phyloP scores from a whole-genome alignment of 73 alveolate species.

The Paramecium caudatum region DNA sequence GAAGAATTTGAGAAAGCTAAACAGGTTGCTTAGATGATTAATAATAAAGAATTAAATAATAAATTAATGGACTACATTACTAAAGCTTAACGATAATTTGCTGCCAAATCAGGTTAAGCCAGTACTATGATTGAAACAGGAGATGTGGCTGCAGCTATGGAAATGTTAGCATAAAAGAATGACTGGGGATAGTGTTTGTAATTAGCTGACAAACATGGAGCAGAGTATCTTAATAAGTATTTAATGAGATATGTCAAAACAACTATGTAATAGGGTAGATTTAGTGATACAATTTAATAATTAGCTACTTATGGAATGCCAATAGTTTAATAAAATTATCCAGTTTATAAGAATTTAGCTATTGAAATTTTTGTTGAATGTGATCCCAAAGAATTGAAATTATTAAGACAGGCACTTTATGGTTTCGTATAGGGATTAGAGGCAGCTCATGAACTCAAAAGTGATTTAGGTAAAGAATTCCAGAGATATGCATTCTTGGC shows the following conservation, averaged over 20 bases:
- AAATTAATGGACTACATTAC: conserved; percentile 63
- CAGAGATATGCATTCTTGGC: conserved; percentile 86
- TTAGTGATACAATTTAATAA: conserved; percentile 95
- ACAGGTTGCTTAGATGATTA: conserved; percentile 88
- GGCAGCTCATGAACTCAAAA: conserved; percentile 85
- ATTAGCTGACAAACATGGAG: conserved; percentile 93
- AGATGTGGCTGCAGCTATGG: conserved; percentile 83
- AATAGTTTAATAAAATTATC: conserved; percentile 88
- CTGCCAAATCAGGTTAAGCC: conserved; percentile 82
- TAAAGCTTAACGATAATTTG: conserved; percentile 79
- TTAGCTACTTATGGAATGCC: conserved; percentile 96
- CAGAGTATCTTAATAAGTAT: conserved; percentile 92
- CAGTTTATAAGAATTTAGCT: conserved; percentile 95
- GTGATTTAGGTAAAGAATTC: conserved; percentile 91
- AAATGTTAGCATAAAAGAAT: conserved; percentile 79
- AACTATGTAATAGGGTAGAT: conserved; percentile 92
- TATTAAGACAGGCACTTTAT: conserved; percentile 91
- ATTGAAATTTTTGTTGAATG: conserved; percentile 97
- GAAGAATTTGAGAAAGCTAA: conserved; percentile 95
- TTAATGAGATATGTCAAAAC: conserved; percentile 90
- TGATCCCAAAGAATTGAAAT: conserved; percentile 93
- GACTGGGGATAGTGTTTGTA: conserved; percentile 94
- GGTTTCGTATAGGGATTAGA: conserved; percentile 89
- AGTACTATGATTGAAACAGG: conserved; percentile 80
- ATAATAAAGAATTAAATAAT: conserved; percentile 81